A percentile compares a stretch with the other conserved stretches of the same genome.
Conservation (phyloP, 495 filamentous ascomycete genomes). For the Xylaria acuta region DNA sequence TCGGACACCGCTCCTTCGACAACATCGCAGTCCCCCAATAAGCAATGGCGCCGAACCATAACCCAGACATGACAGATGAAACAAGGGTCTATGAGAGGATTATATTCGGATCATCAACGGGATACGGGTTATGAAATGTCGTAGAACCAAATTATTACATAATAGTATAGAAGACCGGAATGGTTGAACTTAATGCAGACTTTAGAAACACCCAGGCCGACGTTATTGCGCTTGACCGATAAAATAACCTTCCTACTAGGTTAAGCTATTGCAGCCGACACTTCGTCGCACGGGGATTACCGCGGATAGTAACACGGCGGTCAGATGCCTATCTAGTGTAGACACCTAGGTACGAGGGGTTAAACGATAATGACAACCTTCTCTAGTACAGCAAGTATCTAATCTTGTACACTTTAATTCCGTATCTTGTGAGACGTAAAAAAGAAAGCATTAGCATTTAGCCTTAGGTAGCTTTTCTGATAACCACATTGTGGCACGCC, state of each 20-base stretch:
- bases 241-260: not conserved
- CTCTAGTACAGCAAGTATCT: not conserved
- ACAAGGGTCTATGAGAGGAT: not conserved
- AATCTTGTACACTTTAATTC: not conserved
- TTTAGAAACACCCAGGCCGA: not conserved
- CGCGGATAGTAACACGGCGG: not conserved
- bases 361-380: too few relatives aligned
- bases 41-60: not conserved
- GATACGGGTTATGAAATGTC: not conserved
- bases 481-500: not conserved
- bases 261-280: not conserved
- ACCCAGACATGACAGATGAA: not conserved
- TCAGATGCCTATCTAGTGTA: not conserved
- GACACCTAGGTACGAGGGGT: too few relatives aligned
- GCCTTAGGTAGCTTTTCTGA: not conserved
- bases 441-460: not conserved
- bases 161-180: not conserved
- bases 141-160: not conserved
- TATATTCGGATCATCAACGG: not conserved
- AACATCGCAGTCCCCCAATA: slow-evolving; percentile 19
- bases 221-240: not conserved
- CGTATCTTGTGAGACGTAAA: not conserved
- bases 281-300: not conserved
- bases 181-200: not conserved
- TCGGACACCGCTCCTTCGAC: slow-evolving; percentile 38